A percentile compares a stretch with the other conserved stretches of the same genome.
Conservation (phyloP, 2,329 filamentous ascomycete genomes). For the Scytalidium sp. region DNA sequence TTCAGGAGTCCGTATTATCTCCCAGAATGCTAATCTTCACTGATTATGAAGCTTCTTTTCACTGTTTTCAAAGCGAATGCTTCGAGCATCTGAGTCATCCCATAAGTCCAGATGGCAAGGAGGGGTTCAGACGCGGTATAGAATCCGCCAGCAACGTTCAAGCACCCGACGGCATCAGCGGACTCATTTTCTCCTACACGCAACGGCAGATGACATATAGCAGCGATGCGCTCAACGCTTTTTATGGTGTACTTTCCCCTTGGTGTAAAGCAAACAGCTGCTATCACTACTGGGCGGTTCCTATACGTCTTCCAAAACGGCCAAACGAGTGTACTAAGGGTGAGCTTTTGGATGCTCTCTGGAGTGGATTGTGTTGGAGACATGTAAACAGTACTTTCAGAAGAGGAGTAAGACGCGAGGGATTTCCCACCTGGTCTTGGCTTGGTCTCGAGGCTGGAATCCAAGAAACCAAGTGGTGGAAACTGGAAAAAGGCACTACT, state of each 20-base stretch:
- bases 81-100: slow-evolving; percentile 7
- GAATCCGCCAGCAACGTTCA: neutral
- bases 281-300: neutral
- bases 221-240: neutral
- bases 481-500: neutral
- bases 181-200: neutral
- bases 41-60: slow-evolving; percentile 6
- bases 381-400: neutral
- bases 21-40: slow-evolving; percentile 8
- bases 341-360: neutral
- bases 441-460: neutral
- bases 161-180: neutral
- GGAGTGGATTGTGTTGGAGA: neutral
- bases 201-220: neutral
- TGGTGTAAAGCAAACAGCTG: neutral
- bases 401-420: neutral
- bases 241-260: neutral
- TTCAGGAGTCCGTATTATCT: slow-evolving; percentile 8
- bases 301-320: neutral
- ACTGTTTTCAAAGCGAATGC: slow-evolving; percentile 5
- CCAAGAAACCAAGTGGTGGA: neutral
- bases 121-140: neutral
- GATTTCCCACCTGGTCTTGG: slow-evolving; percentile 7
- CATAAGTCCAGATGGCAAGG: neutral
- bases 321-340: neutral